Evolutionary conservation across 202 grass and related monocot genomes (phyloP).

Genomic region (Schoenoplectus tabernaemontani): DNA sequence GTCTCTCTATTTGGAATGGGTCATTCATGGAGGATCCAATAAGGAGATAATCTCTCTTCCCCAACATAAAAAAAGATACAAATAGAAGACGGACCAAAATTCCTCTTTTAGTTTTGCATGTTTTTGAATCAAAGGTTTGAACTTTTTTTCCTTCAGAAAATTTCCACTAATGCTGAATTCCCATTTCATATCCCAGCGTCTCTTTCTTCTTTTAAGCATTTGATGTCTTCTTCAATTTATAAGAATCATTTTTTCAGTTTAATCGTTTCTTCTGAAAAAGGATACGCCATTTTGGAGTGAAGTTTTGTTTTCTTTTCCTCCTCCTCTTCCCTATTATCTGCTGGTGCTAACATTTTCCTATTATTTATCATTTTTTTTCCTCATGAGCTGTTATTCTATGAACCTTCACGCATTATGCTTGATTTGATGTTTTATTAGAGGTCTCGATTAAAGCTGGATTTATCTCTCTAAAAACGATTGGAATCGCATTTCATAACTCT

Average conservation of each 20-base stretch:
- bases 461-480: neutral
- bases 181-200: neutral
- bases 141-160: neutral
- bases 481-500: conserved; percentile 6
- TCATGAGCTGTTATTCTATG: neutral
- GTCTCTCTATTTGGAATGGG: conserved; percentile 12
- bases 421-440: neutral
- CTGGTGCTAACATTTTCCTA: neutral
- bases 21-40: conserved; percentile 1
- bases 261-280: neutral
- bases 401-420: neutral
- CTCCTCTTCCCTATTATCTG: neutral
- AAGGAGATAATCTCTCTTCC: neutral
- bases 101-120: conserved; percentile 21
- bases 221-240: neutral
- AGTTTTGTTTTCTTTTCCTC: neutral
- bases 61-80: neutral
- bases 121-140: conserved; percentile 10
- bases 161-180: conserved; percentile 5
- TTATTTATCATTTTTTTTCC: neutral
- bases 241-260: neutral
- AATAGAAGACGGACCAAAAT: conserved; percentile 15
- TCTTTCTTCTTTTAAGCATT: neutral
- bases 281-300: no score
- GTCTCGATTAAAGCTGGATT: neutral